Evolutionary conservation across 176 grass and related monocot species (phyloP).

Genomic region (Aegilops umbellulata): DNA sequence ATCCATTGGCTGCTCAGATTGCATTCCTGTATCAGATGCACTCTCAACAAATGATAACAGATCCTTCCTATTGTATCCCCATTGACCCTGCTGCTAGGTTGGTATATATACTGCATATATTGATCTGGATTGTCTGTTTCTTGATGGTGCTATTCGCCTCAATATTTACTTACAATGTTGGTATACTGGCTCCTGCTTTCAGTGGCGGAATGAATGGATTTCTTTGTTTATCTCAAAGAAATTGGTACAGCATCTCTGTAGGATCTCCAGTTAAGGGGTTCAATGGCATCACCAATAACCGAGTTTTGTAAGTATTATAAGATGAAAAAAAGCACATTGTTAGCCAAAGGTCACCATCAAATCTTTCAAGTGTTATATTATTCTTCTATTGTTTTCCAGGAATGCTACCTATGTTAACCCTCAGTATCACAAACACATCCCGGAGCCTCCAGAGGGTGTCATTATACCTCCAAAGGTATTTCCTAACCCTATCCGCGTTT

Average conservation of each 20-base stretch:
- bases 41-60: conserved; percentile 40
- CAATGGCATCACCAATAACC: conserved; percentile 62
- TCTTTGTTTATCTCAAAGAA: conserved; percentile 83
- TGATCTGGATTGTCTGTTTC: conserved; percentile 26
- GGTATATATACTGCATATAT: conserved; percentile 35
- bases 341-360: conserved; percentile 1
- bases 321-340: conserved; percentile 12
- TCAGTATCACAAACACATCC: conserved; percentile 80
- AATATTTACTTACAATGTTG: conserved; percentile 20
- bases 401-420: conserved; percentile 86
- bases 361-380: conserved; percentile 25
- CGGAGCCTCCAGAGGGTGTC: conserved; percentile 74
- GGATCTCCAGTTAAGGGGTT: conserved; percentile 77
- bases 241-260: conserved; percentile 46
- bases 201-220: conserved; percentile 97
- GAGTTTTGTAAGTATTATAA: conserved; percentile 78
- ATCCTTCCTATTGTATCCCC: conserved; percentile 58
- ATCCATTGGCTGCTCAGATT: conserved; percentile 67
- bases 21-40: conserved; percentile 64
- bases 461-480: conserved; percentile 81
- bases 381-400: conserved; percentile 41
- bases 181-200: conserved; percentile 23
- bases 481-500: background rate
- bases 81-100: conserved; percentile 75
- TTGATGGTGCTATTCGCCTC: background rate